Evolutionary conservation across 495 filamentous ascomycete species (phyloP).

Genomic region (Pseudoneurospora amorphoporcata): DNA sequence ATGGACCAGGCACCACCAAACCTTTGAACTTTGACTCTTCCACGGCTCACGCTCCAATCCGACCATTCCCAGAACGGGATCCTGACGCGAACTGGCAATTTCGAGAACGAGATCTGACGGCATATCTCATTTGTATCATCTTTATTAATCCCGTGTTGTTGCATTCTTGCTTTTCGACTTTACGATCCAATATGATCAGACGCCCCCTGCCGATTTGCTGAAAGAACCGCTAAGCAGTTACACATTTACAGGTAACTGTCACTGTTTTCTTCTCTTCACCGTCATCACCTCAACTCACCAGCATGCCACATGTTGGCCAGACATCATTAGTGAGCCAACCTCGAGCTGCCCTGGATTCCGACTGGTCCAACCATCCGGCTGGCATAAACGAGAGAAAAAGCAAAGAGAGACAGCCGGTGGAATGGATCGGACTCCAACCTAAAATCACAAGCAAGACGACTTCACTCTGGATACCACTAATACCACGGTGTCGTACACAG

Average conservation of each 20-base stretch:
- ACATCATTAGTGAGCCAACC: not conserved
- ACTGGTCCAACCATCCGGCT: not conserved
- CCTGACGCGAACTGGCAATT: not conserved
- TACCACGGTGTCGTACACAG: not conserved
- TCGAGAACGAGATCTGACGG: not conserved
- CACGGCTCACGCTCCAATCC: not conserved
- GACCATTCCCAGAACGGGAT: not conserved
- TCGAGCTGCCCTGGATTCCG: not conserved
- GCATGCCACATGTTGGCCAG: not conserved
- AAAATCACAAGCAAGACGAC: not conserved
- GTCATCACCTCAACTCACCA: not conserved
- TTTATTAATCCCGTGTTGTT: not conserved
- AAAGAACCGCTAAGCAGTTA: not conserved
- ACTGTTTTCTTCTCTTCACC: not conserved
- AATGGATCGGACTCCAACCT: not conserved
- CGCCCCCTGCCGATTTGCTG: not conserved
- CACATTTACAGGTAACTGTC: not conserved
- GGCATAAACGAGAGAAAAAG: not conserved
- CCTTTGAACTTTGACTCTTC: not conserved
- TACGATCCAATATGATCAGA: not conserved
- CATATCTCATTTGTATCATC: not conserved
- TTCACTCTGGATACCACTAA: not conserved
- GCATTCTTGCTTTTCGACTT: not conserved
- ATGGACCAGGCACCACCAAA: not conserved
- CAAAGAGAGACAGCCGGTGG: not conserved